Conservation (phyloP, 164 flowering plant species). For the Macadamia tetraphylla region DNA sequence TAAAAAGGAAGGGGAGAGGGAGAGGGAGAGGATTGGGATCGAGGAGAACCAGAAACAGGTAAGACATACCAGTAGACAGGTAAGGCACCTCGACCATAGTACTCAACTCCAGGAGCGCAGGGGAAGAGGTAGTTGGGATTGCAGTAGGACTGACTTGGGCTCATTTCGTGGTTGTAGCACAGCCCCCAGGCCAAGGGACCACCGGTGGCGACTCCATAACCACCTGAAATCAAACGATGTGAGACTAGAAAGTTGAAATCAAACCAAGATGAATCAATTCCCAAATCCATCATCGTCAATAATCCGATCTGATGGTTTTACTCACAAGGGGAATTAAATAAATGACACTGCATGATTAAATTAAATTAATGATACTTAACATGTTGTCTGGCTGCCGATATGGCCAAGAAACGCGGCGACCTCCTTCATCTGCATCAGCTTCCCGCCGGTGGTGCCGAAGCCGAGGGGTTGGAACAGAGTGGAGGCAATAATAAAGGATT, state of each 20-base stretch:
- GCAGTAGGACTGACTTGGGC: constrained; percentile 76
- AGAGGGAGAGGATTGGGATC: no score
- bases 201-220: constrained; percentile 86
- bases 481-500: constrained; percentile 69
- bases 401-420: constrained; percentile 85
- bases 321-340: no score
- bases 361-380: constrained; percentile 25
- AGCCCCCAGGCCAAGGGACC: constrained; percentile 92
- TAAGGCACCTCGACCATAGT: constrained; percentile 91
- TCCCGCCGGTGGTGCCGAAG: constrained; percentile 89
- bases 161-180: constrained; percentile 83
- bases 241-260: no score
- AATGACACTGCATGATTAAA: no score
- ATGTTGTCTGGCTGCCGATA: constrained; percentile 77
- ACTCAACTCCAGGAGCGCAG: constrained; percentile 79
- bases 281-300: no score
- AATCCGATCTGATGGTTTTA: no score
- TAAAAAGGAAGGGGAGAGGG: neutral
- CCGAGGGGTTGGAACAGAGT: constrained; percentile 61
- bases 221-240: constrained; percentile 37
- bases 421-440: constrained; percentile 69
- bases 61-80: constrained; percentile 75
- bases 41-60: neutral
- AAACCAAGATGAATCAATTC: no score
- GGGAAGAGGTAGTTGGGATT: constrained; percentile 61